Conservation (phyloP, 192 early-diverging fungal species). For the Backusella morwellensis region DNA sequence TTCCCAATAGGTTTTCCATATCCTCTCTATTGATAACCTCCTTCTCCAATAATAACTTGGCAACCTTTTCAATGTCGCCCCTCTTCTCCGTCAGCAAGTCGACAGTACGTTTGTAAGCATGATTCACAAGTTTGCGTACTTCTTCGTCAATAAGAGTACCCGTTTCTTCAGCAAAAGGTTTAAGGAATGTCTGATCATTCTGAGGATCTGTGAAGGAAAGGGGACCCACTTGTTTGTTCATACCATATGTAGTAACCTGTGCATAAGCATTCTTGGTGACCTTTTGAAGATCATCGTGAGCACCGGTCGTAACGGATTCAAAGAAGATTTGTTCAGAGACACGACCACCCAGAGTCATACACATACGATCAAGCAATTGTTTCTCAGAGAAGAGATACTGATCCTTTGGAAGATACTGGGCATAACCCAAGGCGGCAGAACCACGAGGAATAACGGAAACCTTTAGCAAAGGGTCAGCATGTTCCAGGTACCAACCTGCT, state of each 20-base stretch:
- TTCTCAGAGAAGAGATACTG: conserved; percentile 91
- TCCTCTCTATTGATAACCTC: conserved; percentile 96
- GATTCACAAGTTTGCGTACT: conserved; percentile 79
- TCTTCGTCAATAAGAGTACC: conserved; percentile 93
- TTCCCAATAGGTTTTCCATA: conserved; percentile 87
- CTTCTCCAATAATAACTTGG: conserved; percentile 87
- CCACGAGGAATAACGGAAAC: conserved; percentile 98
- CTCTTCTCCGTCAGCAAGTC: conserved; percentile 82
- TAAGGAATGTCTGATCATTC: conserved; percentile 78
- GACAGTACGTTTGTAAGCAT: conserved; percentile 82
- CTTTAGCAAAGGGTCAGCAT: conserved; percentile 95
- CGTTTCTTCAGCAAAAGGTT: conserved; percentile 95
- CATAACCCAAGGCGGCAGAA: conserved; percentile 94
- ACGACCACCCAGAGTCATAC: conserved; percentile 83
- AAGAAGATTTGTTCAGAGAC: conserved; percentile 95
- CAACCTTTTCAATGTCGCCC: conserved; percentile 88
- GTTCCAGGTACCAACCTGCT: conserved; percentile 94
- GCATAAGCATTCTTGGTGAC: conserved; percentile 98
- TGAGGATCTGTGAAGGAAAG: conserved; percentile 74
- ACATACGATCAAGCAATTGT: conserved; percentile 89
- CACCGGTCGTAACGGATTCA: conserved; percentile 89
- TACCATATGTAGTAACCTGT: conserved; percentile 93
- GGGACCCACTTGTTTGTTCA: conserved; percentile 88
- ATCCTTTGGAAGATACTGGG: conserved; percentile 98
- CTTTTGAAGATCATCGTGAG: conserved; percentile 94